Evolutionary conservation across 805 yeast species (phyloP).

Genomic region (Starmerella vaccinii): DNA sequence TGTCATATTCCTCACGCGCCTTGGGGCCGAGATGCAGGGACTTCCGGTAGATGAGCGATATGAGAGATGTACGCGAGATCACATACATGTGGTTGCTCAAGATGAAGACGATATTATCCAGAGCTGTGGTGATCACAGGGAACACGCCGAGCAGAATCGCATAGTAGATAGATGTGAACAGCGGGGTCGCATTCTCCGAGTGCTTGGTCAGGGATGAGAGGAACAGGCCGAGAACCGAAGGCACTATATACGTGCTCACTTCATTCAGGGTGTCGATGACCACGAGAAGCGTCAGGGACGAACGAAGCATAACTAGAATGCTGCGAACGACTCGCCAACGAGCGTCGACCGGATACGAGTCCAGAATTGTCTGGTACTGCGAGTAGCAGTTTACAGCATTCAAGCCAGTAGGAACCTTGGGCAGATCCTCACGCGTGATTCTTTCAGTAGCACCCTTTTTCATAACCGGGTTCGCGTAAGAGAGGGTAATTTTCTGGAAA

Average conservation of each 20-base stretch:
- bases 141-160: slow-evolving; percentile 21
- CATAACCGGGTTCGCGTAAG: slow-evolving; percentile 19
- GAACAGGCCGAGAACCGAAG: slow-evolving; percentile 21
- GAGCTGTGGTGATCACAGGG: slow-evolving; percentile 19
- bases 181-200: slow-evolving; percentile 12
- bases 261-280: slow-evolving; percentile 13
- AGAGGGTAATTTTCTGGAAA: slow-evolving; percentile 21
- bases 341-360: not conserved
- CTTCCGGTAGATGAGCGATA: slow-evolving; percentile 58
- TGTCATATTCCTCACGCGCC: slow-evolving; percentile 52
- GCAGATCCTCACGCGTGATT: slow-evolving; percentile 21
- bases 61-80: slow-evolving; percentile 36
- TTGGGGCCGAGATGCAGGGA: slow-evolving; percentile 57
- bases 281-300: slow-evolving; percentile 10
- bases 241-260: slow-evolving; percentile 16
- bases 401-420: slow-evolving; percentile 22
- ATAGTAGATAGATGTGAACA: slow-evolving; percentile 21
- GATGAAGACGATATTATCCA: slow-evolving; percentile 17
- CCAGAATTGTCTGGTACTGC: slow-evolving; percentile 12
- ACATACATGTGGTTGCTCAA: slow-evolving; percentile 16
- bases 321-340: slow-evolving; percentile 20
- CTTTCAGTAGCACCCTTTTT: slow-evolving; percentile 10
- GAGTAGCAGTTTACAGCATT: slow-evolving; percentile 16
- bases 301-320: slow-evolving; percentile 4
- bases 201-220: slow-evolving; percentile 18